These are phyloP conservation scores for Craspedostauros australis DNA, from an alignment of 108 stramenopile genomes.

Conservation along the genomic window DNA sequence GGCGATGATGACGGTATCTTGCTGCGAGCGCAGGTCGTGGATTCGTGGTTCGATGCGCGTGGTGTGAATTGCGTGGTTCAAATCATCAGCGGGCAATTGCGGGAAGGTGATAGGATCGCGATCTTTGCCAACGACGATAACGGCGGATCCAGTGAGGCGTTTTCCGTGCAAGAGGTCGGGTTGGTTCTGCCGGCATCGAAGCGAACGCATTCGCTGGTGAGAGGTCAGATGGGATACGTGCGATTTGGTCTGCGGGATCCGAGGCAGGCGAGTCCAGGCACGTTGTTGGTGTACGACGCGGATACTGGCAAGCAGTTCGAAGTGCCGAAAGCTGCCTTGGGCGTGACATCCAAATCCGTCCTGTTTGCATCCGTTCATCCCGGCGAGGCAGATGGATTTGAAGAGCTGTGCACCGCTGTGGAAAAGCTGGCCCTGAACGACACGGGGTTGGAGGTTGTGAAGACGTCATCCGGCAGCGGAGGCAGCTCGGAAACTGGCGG, in stretches of 20 bases:
- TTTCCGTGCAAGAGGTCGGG: slow-evolving; percentile 86
- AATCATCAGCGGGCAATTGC: slow-evolving; percentile 42
- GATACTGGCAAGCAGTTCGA: slow-evolving; percentile 39
- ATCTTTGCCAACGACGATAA: background rate
- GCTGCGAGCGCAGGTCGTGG: slow-evolving; percentile 89
- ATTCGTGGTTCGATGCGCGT: slow-evolving; percentile 91
- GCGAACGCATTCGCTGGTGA: slow-evolving; percentile 47
- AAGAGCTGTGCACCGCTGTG: slow-evolving; percentile 84
- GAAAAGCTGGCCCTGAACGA: slow-evolving; percentile 91
- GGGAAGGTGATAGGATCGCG: slow-evolving; percentile 53
- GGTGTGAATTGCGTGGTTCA: slow-evolving; percentile 64
- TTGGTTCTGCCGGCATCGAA: slow-evolving; percentile 71
- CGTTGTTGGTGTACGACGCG: slow-evolving; percentile 68
- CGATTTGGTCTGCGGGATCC: slow-evolving; percentile 87
- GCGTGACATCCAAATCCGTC: slow-evolving; percentile 56
- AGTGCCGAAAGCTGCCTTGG: slow-evolving; percentile 27
- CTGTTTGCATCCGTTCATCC: slow-evolving; percentile 96
- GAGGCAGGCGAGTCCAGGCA: slow-evolving; percentile 87
- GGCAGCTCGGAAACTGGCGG: slow-evolving; percentile 57
- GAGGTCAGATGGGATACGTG: slow-evolving; percentile 95
- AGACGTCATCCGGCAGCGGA: slow-evolving; percentile 38
- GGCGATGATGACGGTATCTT: slow-evolving; percentile 14
- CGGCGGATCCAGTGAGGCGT: slow-evolving; percentile 15
- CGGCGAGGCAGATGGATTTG: slow-evolving; percentile 86
- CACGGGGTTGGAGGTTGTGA: slow-evolving; percentile 75